A percentile compares a stretch with the other conserved stretches of the same genome.
Conservation (phyloP, 495 filamentous ascomycete genomes). For the Daldinia bambusicola region DNA sequence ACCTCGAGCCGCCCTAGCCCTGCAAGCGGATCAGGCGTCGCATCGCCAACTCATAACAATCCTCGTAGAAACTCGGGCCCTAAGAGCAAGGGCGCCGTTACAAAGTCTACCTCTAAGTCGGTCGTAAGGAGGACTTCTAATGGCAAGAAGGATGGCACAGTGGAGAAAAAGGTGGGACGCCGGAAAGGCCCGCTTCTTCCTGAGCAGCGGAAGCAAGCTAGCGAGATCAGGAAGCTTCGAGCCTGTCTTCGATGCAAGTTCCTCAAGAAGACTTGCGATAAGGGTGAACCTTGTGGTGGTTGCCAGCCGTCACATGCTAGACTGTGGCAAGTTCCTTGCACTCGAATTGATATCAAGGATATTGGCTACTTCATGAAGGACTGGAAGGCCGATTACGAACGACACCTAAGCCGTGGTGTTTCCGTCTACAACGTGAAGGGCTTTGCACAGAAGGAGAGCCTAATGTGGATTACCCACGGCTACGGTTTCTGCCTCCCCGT, state of each 20-base stretch:
- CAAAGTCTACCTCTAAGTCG: conserved; percentile 77
- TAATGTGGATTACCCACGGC: conserved; percentile 86
- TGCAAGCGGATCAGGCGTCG: conserved; percentile 68
- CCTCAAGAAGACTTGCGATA: conserved; percentile 97
- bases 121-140: conserved; percentile 79
- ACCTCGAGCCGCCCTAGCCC: conserved; percentile 65
- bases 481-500: conserved; percentile 90
- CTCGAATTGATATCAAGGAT: conserved; percentile 95
- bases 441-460: conserved; percentile 80
- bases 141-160: conserved; percentile 74
- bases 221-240: conserved; percentile 90
- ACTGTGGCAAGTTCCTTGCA: conserved; percentile 95
- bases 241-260: conserved; percentile 97
- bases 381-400: conserved; percentile 94
- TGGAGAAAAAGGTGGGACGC: conserved; percentile 89
- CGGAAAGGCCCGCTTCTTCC: conserved; percentile 86
- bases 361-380: conserved; percentile 98
- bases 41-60: conserved; percentile 65
- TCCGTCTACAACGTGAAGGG: conserved; percentile 94
- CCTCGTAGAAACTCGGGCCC: conserved; percentile 69
- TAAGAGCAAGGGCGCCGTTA: conserved; percentile 80
- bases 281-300: conserved; percentile 90
- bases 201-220: conserved; percentile 94
- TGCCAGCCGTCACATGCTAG: conserved; percentile 93
- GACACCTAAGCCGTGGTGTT: conserved; percentile 84